These are phyloP conservation scores for Stromatinia cepivora DNA, from an alignment of 2,329 filamentous ascomycete genomes.

Conservation along the genomic window DNA sequence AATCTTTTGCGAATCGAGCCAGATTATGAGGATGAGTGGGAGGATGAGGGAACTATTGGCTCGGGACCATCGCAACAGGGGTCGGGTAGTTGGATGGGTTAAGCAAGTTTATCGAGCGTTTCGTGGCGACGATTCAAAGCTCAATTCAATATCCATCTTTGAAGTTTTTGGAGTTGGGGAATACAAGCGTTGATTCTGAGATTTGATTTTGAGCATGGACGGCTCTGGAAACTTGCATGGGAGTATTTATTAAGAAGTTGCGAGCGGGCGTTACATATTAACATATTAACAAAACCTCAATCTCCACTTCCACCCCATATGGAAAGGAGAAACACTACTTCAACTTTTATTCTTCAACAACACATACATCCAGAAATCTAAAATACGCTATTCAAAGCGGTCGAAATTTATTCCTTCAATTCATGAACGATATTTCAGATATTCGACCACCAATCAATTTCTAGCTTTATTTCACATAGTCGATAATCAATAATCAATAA, in stretches of 20 bases:
- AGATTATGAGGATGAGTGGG: conserved; percentile 33
- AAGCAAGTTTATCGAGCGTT: background rate
- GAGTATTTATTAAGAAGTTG: background rate
- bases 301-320: background rate
- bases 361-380: background rate
- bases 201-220: background rate
- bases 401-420: background rate
- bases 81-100: background rate
- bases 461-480: no score
- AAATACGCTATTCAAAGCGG: background rate
- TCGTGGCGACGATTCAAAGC: background rate
- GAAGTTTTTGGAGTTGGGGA: background rate
- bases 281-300: background rate
- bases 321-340: background rate
- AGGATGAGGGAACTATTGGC: background rate
- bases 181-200: no score
- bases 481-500: no score
- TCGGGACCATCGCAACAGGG: background rate
- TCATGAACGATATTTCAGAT: background rate
- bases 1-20: conserved; percentile 31
- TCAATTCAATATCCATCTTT: background rate
- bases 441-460: background rate
- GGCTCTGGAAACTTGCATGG: no score
- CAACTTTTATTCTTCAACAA: background rate
- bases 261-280: background rate